phyloP scores from a whole-genome alignment of 2,329 filamentous ascomycete species.

The Cladophialophora immunda region DNA sequence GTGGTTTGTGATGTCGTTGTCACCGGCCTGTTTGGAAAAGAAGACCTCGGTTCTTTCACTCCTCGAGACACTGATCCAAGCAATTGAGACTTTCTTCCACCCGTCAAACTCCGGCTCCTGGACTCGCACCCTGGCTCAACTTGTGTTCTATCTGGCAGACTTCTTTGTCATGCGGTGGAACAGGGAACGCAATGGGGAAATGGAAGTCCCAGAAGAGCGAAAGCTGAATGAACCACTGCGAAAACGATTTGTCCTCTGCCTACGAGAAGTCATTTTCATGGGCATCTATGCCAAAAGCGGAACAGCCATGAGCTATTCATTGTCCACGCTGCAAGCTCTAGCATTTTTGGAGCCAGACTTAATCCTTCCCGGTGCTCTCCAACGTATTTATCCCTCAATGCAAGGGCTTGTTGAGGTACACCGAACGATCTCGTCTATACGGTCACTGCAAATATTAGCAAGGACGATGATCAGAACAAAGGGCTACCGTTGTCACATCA shows the following conservation, averaged over 20 bases:
- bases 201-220: constrained; percentile 82
- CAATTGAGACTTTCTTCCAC: constrained; percentile 98
- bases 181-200: constrained; percentile 88
- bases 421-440: constrained; percentile 90
- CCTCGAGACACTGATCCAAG: constrained; percentile 90
- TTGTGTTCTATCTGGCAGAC: constrained; percentile 91
- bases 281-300: constrained; percentile 96
- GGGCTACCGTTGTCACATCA: constrained; percentile 96
- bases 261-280: constrained; percentile 97
- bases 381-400: constrained; percentile 95
- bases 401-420: constrained; percentile 98
- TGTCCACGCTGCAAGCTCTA: constrained; percentile 87
- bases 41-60: constrained; percentile 82
- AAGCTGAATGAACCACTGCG: constrained; percentile 83
- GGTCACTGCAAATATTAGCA: constrained; percentile 89
- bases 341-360: constrained; percentile 90
- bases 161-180: constrained; percentile 99
- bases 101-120: constrained; percentile 93
- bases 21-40: constrained; percentile 79
- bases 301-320: constrained; percentile 88
- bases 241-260: constrained; percentile 84
- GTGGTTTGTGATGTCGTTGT: constrained; percentile 92
- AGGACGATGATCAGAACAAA: constrained; percentile 91
- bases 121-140: constrained; percentile 88
- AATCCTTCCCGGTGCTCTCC: constrained; percentile 89